Evolutionary conservation across 2,329 filamentous ascomycete genomes (phyloP).

Genomic region (Helicocarpus griseus): DNA sequence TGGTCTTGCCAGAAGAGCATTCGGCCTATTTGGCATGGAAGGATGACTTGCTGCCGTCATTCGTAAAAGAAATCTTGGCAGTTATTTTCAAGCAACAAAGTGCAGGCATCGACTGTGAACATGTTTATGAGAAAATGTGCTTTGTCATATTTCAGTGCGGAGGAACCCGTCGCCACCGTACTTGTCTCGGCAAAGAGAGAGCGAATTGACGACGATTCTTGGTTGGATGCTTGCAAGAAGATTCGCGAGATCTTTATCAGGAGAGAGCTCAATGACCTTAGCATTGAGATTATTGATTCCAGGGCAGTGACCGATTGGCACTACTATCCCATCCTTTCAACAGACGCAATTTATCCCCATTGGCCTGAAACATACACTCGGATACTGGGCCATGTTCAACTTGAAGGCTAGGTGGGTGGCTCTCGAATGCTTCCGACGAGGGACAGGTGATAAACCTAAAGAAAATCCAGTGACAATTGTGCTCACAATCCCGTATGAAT

Average conservation of each 20-base stretch:
- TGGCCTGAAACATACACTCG: conserved; percentile 1
- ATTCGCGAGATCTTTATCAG: neutral
- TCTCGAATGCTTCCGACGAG: conserved; percentile 2
- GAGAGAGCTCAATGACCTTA: neutral
- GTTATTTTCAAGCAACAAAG: neutral
- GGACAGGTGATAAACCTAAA: neutral
- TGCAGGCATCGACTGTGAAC: neutral
- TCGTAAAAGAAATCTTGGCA: neutral
- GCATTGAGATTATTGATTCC: conserved; percentile 2
- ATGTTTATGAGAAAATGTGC: neutral
- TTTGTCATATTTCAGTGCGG: neutral
- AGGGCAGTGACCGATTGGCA: neutral
- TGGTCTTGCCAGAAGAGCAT: neutral
- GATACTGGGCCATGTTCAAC: neutral
- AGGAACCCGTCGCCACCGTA: neutral
- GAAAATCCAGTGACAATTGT: conserved; percentile 1
- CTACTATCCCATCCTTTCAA: neutral
- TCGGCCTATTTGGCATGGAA: no score
- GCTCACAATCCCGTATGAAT: conserved; percentile 8
- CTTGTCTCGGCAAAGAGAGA: neutral
- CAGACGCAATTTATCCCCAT: conserved; percentile 2
- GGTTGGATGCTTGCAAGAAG: neutral
- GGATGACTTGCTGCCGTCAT: no score
- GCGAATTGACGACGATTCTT: neutral
- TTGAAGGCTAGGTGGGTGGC: neutral